Conservation (phyloP, 2,329 filamentous ascomycete species). For the Beauveria pseudobassiana region DNA sequence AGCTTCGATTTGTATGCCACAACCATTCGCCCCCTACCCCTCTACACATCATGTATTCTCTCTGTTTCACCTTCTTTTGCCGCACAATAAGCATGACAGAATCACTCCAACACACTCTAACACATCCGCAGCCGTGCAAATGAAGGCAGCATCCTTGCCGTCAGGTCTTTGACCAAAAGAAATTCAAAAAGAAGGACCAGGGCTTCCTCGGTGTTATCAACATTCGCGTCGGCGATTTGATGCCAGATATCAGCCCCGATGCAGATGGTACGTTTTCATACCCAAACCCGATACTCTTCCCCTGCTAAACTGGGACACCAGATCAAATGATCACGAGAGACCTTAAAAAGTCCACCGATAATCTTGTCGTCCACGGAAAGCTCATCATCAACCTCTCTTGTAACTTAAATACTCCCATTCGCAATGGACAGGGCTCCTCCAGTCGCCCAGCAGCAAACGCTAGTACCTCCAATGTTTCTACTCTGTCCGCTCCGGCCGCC, state of each 20-base stretch:
- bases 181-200: slow-evolving; percentile 99
- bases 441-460: slow-evolving; percentile 29
- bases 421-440: slow-evolving; percentile 37
- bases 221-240: slow-evolving; percentile 87
- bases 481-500: slow-evolving; percentile 34
- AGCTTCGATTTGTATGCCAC: slow-evolving; percentile 85
- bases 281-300: slow-evolving; percentile 7
- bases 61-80: neutral
- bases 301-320: slow-evolving; percentile 35
- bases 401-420: slow-evolving; percentile 67
- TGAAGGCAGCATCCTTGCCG: slow-evolving; percentile 92
- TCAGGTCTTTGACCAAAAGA: slow-evolving; percentile 99
- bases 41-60: neutral
- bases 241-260: slow-evolving; percentile 74
- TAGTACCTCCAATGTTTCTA: slow-evolving; percentile 15
- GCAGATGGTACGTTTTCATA: slow-evolving; percentile 66
- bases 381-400: slow-evolving; percentile 95
- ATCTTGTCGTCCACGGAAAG: slow-evolving; percentile 95
- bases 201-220: slow-evolving; percentile 98
- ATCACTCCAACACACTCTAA: slow-evolving; percentile 5
- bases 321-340: slow-evolving; percentile 98
- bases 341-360: slow-evolving; percentile 95
- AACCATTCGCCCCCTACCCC: slow-evolving; percentile 10
- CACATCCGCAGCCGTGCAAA: slow-evolving; percentile 62
- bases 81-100: neutral